Evolutionary conservation across 1,284 basidiomycete genomes (phyloP).

Genomic region (Ustilago curta): DNA sequence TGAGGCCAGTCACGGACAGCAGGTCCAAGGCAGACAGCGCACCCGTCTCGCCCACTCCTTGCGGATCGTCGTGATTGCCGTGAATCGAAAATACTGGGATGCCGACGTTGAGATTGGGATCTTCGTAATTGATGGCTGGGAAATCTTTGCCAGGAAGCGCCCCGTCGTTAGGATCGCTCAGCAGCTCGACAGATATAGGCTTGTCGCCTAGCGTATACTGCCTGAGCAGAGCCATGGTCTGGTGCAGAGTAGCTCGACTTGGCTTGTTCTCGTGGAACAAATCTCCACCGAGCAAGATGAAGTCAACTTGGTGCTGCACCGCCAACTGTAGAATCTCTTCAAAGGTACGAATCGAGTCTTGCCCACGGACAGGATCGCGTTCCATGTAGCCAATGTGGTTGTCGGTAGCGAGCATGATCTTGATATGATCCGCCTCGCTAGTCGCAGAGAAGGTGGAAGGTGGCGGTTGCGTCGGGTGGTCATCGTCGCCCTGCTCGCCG

Average conservation of each 20-base stretch:
- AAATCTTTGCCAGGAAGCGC: slow-evolving; percentile 72
- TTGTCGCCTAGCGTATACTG: slow-evolving; percentile 90
- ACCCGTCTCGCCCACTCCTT: slow-evolving; percentile 87
- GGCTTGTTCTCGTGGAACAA: slow-evolving; percentile 98
- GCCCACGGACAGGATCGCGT: slow-evolving; percentile 90
- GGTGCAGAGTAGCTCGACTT: slow-evolving; percentile 80
- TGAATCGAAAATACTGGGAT: slow-evolving; percentile 99
- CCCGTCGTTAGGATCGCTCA: slow-evolving; percentile 90
- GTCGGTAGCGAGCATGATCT: slow-evolving; percentile 67
- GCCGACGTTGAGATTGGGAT: slow-evolving; percentile 91
- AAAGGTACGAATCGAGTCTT: slow-evolving; percentile 96
- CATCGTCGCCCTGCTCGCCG: slow-evolving; percentile 7
- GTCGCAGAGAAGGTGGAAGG: slow-evolving; percentile 34
- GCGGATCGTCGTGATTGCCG: slow-evolving; percentile 98
- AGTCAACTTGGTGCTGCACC: slow-evolving; percentile 75
- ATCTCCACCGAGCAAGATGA: slow-evolving; percentile 88
- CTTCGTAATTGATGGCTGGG: slow-evolving; percentile 96
- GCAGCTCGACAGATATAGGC: slow-evolving; percentile 86
- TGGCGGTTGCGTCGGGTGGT: slow-evolving; percentile 19
- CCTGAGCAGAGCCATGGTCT: slow-evolving; percentile 84
- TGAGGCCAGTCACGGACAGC: slow-evolving; percentile 88
- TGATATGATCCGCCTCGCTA: slow-evolving; percentile 47
- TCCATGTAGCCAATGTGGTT: slow-evolving; percentile 87
- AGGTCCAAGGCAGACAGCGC: slow-evolving; percentile 95
- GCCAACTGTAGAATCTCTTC: slow-evolving; percentile 92